phyloP scores from a whole-genome alignment of 2,329 filamentous ascomycete species.

The Xylariaceae sp. region DNA sequence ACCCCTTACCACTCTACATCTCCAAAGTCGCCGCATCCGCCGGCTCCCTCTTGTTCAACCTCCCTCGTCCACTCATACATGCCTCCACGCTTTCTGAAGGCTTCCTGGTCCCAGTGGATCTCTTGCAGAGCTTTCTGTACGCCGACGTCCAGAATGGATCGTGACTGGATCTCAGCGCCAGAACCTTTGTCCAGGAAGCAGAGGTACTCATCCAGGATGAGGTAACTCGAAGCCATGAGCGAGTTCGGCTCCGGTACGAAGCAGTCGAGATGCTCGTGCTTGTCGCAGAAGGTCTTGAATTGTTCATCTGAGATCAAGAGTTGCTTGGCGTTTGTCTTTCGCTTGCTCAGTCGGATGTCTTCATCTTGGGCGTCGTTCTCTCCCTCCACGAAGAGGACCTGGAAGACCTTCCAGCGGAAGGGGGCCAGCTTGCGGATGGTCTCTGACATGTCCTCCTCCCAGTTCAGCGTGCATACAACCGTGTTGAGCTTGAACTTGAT shows the following conservation, averaged over 20 bases:
- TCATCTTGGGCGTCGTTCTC: slow-evolving; percentile 45
- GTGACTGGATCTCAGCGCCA: slow-evolving; percentile 29
- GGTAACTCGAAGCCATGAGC: slow-evolving; percentile 46
- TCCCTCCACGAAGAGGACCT: slow-evolving; percentile 46
- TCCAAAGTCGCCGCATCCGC: slow-evolving; percentile 9
- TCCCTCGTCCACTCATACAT: slow-evolving; percentile 44
- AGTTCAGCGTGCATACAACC: slow-evolving; percentile 46
- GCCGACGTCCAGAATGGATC: slow-evolving; percentile 42
- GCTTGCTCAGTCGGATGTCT: slow-evolving; percentile 18
- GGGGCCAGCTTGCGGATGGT: slow-evolving; percentile 38
- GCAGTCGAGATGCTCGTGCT: slow-evolving; percentile 37
- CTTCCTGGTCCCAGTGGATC: slow-evolving; percentile 42
- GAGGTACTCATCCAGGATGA: slow-evolving; percentile 48
- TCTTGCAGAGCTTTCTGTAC: slow-evolving; percentile 41
- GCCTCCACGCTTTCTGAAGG: slow-evolving; percentile 41
- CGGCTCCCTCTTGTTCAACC: neutral
- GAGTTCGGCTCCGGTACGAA: slow-evolving; percentile 47
- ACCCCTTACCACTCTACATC: slow-evolving; percentile 6
- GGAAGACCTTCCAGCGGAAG: slow-evolving; percentile 53
- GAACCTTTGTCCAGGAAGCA: slow-evolving; percentile 44
- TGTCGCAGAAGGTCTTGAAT: slow-evolving; percentile 41
- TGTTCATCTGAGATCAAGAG: slow-evolving; percentile 45
- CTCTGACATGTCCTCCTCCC: slow-evolving; percentile 44
- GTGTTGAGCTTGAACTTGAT: slow-evolving; percentile 56
- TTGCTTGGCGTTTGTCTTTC: slow-evolving; percentile 37